phyloP scores from a whole-genome alignment of 495 filamentous ascomycete genomes.

The Aspergillus panamensis region DNA sequence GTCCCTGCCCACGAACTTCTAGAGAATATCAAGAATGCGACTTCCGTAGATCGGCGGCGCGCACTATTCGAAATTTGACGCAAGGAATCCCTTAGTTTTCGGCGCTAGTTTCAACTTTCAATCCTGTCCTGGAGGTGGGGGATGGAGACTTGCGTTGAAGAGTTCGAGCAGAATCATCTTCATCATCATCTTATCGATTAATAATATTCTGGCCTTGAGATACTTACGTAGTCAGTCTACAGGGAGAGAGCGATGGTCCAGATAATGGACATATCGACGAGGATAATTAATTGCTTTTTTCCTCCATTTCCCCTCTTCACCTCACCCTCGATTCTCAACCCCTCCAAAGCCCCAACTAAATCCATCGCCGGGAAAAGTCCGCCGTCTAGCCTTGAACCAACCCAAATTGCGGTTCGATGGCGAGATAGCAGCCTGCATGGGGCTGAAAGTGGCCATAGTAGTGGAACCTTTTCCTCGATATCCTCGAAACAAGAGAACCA shows the following conservation, averaged over 20 bases:
- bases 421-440: not conserved
- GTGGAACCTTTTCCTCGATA: not conserved
- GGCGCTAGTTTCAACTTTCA: no score
- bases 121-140: no score
- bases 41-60: no score
- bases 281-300: not conserved
- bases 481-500: not conserved
- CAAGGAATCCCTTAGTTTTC: no score
- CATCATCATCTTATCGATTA: no score
- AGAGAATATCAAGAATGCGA: no score
- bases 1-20: no score
- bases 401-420: not conserved
- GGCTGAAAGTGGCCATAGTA: not conserved
- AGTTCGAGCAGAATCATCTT: no score
- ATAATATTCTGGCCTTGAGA: no score
- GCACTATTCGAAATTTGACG: no score
- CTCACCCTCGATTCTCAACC: not conserved
- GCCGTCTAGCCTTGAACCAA: not conserved
- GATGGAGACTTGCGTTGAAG: no score
- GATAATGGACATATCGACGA: not conserved
- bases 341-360: not conserved
- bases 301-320: not conserved
- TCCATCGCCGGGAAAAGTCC: not conserved
- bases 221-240: not conserved
- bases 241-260: not conserved